These are phyloP conservation scores for Mrakia blollopis DNA, from an alignment of 768 basidiomycete genomes.

Conservation along the genomic window DNA sequence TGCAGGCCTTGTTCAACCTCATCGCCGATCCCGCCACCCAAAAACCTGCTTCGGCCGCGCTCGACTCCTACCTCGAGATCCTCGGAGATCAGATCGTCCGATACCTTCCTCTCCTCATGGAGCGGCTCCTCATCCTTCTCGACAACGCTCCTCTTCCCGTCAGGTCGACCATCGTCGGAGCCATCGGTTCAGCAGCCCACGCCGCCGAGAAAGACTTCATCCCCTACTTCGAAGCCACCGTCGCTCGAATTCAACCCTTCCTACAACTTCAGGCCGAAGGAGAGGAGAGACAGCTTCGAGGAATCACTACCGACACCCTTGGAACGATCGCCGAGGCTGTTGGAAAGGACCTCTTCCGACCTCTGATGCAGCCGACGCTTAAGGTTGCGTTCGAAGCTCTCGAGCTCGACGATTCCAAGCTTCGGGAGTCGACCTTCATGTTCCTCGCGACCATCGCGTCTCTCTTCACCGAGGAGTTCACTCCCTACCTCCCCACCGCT, in stretches of 20 bases:
- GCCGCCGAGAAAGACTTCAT: slow-evolving; percentile 85
- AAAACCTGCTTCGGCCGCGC: slow-evolving; percentile 88
- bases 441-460: slow-evolving; percentile 99
- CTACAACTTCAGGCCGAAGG: slow-evolving; percentile 73
- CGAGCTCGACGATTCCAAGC: slow-evolving; percentile 68
- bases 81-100: slow-evolving; percentile 79
- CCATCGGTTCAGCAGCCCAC: slow-evolving; percentile 96
- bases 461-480: slow-evolving; percentile 94
- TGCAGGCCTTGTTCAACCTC: slow-evolving; percentile 81
- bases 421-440: slow-evolving; percentile 92
- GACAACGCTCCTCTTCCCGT: slow-evolving; percentile 76
- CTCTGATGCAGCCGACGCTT: slow-evolving; percentile 96
- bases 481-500: slow-evolving; percentile 74
- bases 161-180: slow-evolving; percentile 92
- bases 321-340: slow-evolving; percentile 97
- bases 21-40: slow-evolving; percentile 83
- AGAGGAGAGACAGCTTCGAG: slow-evolving; percentile 88
- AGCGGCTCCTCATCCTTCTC: slow-evolving; percentile 77
- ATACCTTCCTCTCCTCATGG: slow-evolving; percentile 92
- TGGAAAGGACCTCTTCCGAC: slow-evolving; percentile 86
- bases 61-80: slow-evolving; percentile 93
- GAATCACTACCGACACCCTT: slow-evolving; percentile 95
- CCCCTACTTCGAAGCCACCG: slow-evolving; percentile 89
- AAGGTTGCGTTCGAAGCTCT: slow-evolving; percentile 85
- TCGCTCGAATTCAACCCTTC: slow-evolving; percentile 83